Conservation (phyloP, 768 basidiomycete genomes). For the Lactifluus pinguis region DNA sequence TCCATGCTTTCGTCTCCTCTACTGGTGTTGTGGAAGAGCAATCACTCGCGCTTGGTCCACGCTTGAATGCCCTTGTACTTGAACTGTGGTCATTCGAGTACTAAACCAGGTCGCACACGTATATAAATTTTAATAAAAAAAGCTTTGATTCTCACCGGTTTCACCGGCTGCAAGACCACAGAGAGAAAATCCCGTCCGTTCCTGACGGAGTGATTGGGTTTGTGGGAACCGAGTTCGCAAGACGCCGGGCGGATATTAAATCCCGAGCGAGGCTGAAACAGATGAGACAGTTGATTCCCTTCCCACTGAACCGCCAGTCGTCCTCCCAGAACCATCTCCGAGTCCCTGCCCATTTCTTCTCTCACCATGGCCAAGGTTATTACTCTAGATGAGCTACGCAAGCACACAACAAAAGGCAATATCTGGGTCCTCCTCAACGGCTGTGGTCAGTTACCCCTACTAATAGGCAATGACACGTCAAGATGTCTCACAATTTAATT, state of each 20-base stretch:
- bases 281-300: neutral
- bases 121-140: neutral
- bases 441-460: constrained; percentile 50
- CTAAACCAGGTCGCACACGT: constrained; percentile 53
- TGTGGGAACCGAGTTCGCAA: constrained; percentile 17
- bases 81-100: constrained; percentile 62
- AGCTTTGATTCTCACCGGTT: neutral
- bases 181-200: neutral
- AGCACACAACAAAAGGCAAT: constrained; percentile 62
- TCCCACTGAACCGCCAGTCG: constrained; percentile 7
- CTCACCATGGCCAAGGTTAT: constrained; percentile 40
- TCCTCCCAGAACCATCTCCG: neutral
- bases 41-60: constrained; percentile 50
- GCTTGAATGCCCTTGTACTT: constrained; percentile 55
- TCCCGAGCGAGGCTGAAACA: neutral
- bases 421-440: constrained; percentile 78
- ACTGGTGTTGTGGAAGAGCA: constrained; percentile 68
- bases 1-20: constrained; percentile 65
- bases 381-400: constrained; percentile 68
- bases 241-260: constrained; percentile 15
- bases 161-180: too few relatives aligned
- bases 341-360: neutral
- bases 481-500: constrained; percentile 16
- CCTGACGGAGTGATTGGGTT: neutral
- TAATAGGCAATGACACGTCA: constrained; percentile 4